Evolutionary conservation across 345 rosid genomes (phyloP).

Genomic region (Eucalyptus sp.): DNA sequence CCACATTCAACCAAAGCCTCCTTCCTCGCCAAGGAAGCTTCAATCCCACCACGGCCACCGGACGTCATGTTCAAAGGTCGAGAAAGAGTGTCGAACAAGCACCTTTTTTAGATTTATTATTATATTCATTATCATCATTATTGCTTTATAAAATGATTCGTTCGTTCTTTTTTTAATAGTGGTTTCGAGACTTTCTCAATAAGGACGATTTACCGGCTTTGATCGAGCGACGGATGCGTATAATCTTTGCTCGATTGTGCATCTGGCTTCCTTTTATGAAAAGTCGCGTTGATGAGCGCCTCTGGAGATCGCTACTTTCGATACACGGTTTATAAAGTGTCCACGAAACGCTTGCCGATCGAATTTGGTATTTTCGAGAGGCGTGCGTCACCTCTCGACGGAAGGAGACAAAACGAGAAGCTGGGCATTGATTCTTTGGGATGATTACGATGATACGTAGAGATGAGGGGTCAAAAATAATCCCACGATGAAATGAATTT

Average conservation of each 20-base stretch:
- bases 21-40: neutral
- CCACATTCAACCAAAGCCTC: neutral
- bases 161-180: too few species aligned
- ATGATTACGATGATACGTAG: neutral
- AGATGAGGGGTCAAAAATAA: neutral
- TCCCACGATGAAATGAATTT: neutral
- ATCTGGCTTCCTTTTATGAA: too few species aligned
- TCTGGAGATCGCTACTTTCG: neutral
- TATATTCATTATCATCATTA: neutral
- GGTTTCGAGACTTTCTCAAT: neutral
- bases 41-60: neutral
- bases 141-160: neutral
- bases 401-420: neutral
- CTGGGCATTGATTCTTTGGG: neutral
- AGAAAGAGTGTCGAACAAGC: neutral
- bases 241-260: neutral
- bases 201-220: neutral
- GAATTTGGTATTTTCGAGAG: neutral
- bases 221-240: fast-evolving
- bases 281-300: neutral
- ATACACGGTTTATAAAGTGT: neutral
- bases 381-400: neutral
- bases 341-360: neutral
- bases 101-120: neutral
- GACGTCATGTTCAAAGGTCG: neutral